Evolutionary conservation across 2,329 filamentous ascomycete genomes (phyloP).

Genomic region (Apiospora phragmitis): DNA sequence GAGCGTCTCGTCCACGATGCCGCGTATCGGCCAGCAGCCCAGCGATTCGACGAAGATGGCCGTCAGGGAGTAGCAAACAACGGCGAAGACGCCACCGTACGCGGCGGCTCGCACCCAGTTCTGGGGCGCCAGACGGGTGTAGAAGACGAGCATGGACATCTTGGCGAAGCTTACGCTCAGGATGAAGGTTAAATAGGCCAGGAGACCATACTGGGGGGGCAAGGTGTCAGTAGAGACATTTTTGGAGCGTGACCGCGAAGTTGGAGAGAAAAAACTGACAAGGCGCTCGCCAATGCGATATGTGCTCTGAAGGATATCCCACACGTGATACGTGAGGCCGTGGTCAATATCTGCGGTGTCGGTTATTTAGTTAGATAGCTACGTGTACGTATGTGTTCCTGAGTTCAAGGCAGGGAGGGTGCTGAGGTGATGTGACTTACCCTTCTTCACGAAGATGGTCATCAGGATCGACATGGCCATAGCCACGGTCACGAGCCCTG

Average conservation of each 20-base stretch:
- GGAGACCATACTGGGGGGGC: constrained; percentile 19
- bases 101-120: constrained; percentile 19
- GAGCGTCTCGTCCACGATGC: constrained; percentile 19
- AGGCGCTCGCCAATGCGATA: constrained; percentile 22
- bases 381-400: not conserved
- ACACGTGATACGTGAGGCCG: constrained; percentile 23
- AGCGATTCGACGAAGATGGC: constrained; percentile 21
- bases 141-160: constrained; percentile 22
- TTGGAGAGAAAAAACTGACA: constrained; percentile 10
- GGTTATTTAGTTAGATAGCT: not conserved
- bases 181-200: constrained; percentile 20
- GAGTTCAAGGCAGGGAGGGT: not conserved
- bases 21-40: constrained; percentile 18
- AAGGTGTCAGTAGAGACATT: not conserved
- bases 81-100: constrained; percentile 14
- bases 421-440: constrained; percentile 2
- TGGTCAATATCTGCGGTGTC: constrained; percentile 19
- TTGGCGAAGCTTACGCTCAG: constrained; percentile 22
- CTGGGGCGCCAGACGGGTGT: constrained; percentile 18
- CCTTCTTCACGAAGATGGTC: constrained; percentile 22
- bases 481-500: constrained; percentile 19
- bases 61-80: constrained; percentile 19
- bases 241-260: not conserved
- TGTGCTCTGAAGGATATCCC: constrained; percentile 20
- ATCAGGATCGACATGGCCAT: constrained; percentile 20